Evolutionary conservation across 2,329 filamentous ascomycete species (phyloP).

Genomic region (Paecilomyces formosus): DNA sequence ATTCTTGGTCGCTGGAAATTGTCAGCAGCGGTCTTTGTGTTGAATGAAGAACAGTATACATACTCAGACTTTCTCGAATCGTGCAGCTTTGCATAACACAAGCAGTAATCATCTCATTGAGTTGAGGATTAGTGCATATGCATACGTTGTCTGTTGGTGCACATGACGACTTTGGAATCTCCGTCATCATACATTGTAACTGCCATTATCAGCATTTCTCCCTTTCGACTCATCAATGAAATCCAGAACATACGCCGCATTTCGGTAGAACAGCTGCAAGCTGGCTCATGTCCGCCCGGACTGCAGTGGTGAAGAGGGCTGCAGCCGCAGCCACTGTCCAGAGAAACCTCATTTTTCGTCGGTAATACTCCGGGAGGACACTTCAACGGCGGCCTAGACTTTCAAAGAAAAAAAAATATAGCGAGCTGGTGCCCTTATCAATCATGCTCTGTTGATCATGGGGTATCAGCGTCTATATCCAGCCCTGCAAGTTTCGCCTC

Average conservation of each 20-base stretch:
- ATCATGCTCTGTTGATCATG: neutral
- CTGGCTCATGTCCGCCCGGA: neutral
- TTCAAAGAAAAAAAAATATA: conserved; percentile 4
- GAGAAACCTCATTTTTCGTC: neutral
- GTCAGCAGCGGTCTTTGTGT: neutral
- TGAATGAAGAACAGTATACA: conserved; percentile 1
- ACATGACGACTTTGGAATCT: conserved; percentile 28
- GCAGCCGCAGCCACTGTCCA: neutral
- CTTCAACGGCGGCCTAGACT: neutral
- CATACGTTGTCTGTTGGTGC: conserved; percentile 30
- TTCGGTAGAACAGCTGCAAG: conserved; percentile 11
- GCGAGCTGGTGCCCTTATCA: conserved; percentile 8
- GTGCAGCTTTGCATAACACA: conserved; percentile 31
- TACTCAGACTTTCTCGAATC: conserved; percentile 30
- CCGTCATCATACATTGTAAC: conserved; percentile 15
- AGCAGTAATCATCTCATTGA: conserved; percentile 22
- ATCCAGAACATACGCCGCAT: conserved; percentile 13
- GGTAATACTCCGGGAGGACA: neutral
- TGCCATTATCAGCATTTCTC: conserved; percentile 2
- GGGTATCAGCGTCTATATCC: neutral
- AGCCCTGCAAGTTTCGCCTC: neutral
- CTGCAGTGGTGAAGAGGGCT: neutral
- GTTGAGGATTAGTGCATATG: conserved; percentile 28
- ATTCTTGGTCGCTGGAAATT: conserved; percentile 32
- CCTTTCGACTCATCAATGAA: neutral